A percentile compares a stretch with the other conserved stretches of the same genome.
These are phyloP conservation scores for Phoma sp. DNA, from an alignment of 2,329 filamentous ascomycete species.

Conservation along the genomic window DNA sequence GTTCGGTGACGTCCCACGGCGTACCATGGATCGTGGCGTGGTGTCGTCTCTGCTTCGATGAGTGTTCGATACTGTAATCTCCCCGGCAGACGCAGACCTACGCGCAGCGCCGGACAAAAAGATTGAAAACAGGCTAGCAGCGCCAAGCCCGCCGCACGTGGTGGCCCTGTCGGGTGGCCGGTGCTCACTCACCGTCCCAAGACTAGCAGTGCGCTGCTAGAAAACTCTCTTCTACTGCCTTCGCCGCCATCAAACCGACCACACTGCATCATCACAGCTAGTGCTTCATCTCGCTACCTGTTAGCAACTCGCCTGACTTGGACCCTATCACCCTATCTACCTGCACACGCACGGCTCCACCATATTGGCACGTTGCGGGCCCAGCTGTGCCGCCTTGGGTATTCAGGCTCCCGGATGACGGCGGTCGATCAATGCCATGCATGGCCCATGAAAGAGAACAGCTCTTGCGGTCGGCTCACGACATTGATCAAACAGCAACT, in stretches of 20 bases:
- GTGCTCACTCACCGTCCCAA: neutral
- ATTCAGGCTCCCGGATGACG: conserved; percentile 1
- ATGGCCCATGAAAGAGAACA: conserved; percentile 1
- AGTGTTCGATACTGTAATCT: no score
- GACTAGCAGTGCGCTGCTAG: no score
- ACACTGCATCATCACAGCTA: conserved; percentile 11
- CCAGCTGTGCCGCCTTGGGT: neutral
- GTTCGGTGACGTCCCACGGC: conserved; percentile 15
- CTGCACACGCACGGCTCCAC: neutral
- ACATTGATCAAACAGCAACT: neutral
- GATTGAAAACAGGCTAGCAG: neutral
- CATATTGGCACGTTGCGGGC: conserved; percentile 6
- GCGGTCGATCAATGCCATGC: conserved; percentile 15
- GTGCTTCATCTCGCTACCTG: neutral
- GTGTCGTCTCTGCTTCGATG: neutral
- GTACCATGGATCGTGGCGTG: conserved; percentile 9
- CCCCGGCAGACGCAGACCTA: no score
- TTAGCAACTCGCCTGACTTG: no score
- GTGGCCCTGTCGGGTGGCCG: conserved; percentile 26
- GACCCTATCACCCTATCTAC: neutral
- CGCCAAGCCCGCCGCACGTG: conserved; percentile 28
- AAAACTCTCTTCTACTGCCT: neutral
- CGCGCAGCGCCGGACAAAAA: neutral
- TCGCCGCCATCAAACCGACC: conserved; percentile 13
- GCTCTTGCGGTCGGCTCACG: conserved; percentile 5